Conservation (phyloP, 2,329 filamentous ascomycete genomes). For the Colletotrichum echinochloae region DNA sequence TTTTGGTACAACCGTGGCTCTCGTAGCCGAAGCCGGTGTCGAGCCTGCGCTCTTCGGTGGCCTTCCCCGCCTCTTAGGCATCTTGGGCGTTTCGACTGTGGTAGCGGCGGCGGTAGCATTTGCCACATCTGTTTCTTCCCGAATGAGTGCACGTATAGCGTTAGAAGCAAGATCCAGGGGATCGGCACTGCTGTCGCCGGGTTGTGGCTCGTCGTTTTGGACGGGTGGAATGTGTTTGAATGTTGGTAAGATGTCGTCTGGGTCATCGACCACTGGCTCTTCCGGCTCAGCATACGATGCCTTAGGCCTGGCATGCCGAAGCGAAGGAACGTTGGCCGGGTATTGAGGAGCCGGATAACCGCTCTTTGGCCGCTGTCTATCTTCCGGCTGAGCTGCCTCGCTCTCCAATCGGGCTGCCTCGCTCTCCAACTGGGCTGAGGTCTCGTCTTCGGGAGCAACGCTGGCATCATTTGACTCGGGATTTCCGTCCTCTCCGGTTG, state of each 20-base stretch:
- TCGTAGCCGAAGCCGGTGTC: constrained; percentile 21
- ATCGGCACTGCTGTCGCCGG: constrained; percentile 19
- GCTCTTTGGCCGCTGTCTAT: neutral
- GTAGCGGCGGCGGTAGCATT: constrained; percentile 35
- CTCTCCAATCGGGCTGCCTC: constrained; percentile 24
- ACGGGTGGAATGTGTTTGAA: constrained; percentile 32
- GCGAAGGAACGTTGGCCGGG: constrained; percentile 57
- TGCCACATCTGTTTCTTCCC: constrained; percentile 35
- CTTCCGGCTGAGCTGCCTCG: constrained; percentile 18
- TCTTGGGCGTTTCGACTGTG: constrained; percentile 45
- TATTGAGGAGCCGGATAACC: constrained; percentile 21
- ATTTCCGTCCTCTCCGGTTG: constrained; percentile 3
- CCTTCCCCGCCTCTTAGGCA: constrained; percentile 45
- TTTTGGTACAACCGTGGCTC: constrained; percentile 17
- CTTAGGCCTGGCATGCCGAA: constrained; percentile 65
- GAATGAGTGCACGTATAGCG: constrained; percentile 49
- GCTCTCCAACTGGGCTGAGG: constrained; percentile 19
- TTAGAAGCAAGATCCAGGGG: constrained; percentile 57
- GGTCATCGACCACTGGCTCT: constrained; percentile 56
- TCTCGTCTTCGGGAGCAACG: constrained; percentile 40
- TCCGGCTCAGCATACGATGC: constrained; percentile 64
- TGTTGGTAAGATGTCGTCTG: constrained; percentile 52
- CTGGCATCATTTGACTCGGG: constrained; percentile 42
- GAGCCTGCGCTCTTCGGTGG: constrained; percentile 54
- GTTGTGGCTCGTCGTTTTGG: constrained; percentile 26